Evolutionary conservation across 495 filamentous ascomycete genomes (phyloP).

Genomic region (Penicillium antarcticum): DNA sequence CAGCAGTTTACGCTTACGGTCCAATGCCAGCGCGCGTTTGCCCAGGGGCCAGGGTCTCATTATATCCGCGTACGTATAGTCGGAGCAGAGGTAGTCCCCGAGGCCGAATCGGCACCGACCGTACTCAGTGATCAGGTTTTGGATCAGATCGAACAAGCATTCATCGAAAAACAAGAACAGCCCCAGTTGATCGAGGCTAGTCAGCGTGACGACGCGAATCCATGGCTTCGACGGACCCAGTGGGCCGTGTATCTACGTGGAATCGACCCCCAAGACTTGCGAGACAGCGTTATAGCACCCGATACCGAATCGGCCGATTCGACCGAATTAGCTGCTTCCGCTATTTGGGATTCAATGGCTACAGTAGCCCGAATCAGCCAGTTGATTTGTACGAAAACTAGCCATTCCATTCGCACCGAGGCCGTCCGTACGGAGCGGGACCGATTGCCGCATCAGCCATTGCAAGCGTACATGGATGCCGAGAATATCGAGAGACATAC

Average conservation of each 20-base stretch:
- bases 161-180: neutral
- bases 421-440: neutral
- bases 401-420: neutral
- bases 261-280: neutral
- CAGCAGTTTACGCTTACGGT: neutral
- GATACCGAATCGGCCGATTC: too few relatives aligned
- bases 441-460: neutral
- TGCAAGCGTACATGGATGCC: slow-evolving; percentile 10
- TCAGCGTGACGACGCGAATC: slow-evolving; percentile 3
- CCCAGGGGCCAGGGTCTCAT: neutral
- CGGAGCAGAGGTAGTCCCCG: neutral
- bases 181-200: neutral
- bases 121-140: neutral
- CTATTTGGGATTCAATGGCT: neutral
- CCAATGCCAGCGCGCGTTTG: neutral
- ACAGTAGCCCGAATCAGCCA: slow-evolving; percentile 4
- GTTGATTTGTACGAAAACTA: neutral
- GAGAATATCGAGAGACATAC: slow-evolving; percentile 4
- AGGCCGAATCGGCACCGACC: neutral
- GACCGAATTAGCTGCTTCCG: neutral
- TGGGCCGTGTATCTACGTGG: slow-evolving; percentile 5
- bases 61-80: neutral
- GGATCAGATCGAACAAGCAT: neutral
- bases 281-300: neutral
- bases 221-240: slow-evolving; percentile 9